Conservation (phyloP, 495 filamentous ascomycete genomes). For the Geoglossum glabrum region DNA sequence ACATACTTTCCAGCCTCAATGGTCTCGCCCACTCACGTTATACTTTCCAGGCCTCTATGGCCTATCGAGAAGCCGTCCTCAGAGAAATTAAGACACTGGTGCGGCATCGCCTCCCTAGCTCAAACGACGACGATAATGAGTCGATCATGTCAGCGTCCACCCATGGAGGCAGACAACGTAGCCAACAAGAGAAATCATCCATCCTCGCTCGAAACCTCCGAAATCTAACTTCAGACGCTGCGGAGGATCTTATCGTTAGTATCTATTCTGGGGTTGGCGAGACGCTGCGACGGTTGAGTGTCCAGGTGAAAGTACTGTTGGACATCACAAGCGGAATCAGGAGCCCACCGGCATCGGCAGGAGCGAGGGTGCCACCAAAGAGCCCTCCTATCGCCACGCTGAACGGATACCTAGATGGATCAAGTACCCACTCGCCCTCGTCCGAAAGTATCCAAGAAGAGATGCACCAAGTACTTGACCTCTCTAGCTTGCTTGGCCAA, state of each 20-base stretch:
- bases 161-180: slow-evolving; percentile 44
- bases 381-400: slow-evolving; percentile 20
- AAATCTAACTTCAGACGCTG: slow-evolving; percentile 61
- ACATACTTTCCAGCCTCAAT: slow-evolving; percentile 44
- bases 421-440: neutral
- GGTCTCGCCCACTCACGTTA: slow-evolving; percentile 64
- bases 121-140: slow-evolving; percentile 81
- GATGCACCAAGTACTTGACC: slow-evolving; percentile 65
- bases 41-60: slow-evolving; percentile 56
- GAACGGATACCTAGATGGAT: slow-evolving; percentile 2
- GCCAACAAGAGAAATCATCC: slow-evolving; percentile 73
- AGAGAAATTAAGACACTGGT: slow-evolving; percentile 79
- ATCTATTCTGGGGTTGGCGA: slow-evolving; percentile 81
- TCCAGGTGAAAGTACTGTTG: slow-evolving; percentile 86
- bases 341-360: slow-evolving; percentile 7
- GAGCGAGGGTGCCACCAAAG: slow-evolving; percentile 24
- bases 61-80: slow-evolving; percentile 71
- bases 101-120: slow-evolving; percentile 66
- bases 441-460: slow-evolving; percentile 39
- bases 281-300: slow-evolving; percentile 59
- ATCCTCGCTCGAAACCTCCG: slow-evolving; percentile 83
- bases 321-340: slow-evolving; percentile 70
- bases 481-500: slow-evolving; percentile 84
- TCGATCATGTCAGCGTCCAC: slow-evolving; percentile 79
- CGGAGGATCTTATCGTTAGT: slow-evolving; percentile 63